Evolutionary conservation across 2,329 filamentous ascomycete species (phyloP).

Genomic region (Parascedosporium putredinis): DNA sequence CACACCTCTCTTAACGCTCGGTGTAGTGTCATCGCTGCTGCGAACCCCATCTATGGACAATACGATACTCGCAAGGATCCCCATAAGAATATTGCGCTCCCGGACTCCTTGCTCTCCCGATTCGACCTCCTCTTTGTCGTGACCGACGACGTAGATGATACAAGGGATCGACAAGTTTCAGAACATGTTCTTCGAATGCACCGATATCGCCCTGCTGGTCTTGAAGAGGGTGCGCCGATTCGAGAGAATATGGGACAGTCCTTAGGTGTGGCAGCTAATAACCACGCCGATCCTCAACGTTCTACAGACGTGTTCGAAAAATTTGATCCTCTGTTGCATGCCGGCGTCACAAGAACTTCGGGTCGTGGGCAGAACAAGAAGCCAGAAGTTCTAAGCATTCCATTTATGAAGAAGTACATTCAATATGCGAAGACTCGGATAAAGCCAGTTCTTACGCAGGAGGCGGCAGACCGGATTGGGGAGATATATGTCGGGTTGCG

Average conservation of each 20-base stretch:
- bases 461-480: conserved; percentile 84
- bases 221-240: conserved; percentile 88
- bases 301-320: conserved; percentile 92
- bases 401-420: conserved; percentile 99
- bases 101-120: conserved; percentile 92
- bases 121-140: conserved; percentile 97
- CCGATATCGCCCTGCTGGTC: conserved; percentile 81
- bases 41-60: conserved; percentile 95
- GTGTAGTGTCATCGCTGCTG: conserved; percentile 91
- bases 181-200: conserved; percentile 98
- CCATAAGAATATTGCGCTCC: conserved; percentile 95
- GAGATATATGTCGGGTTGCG: conserved; percentile 83
- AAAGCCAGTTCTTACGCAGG: conserved; percentile 82
- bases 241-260: conserved; percentile 78
- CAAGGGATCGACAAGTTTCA: conserved; percentile 79
- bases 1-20: conserved; percentile 95
- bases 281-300: conserved; percentile 59
- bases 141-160: conserved; percentile 95
- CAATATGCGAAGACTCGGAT: conserved; percentile 92
- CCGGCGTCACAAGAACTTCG: conserved; percentile 69
- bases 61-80: conserved; percentile 98
- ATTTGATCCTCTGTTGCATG: conserved; percentile 90
- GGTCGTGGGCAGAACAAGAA: conserved; percentile 66
- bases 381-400: conserved; percentile 84
- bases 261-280: conserved; percentile 77